Base-by-base conservation (phyloP, 106 monocot species). In the Chionographis japonica region DNA sequence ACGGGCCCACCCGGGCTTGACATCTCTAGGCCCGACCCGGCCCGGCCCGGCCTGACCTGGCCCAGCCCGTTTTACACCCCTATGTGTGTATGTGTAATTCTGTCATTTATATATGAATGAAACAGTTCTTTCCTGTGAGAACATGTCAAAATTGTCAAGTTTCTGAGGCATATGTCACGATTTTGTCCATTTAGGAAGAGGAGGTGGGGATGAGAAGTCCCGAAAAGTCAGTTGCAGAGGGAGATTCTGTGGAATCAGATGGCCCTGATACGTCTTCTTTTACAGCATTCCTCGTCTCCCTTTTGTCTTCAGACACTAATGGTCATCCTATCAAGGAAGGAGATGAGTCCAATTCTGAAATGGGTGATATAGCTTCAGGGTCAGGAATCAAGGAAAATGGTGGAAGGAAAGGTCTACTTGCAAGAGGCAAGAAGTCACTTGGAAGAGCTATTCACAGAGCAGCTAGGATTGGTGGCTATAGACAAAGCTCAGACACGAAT, bases 201-300 rank as follows among this genome's bases (percentile, higher is more conserved):
- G 82, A 81, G 16, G 19, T 66, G 19, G 83, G 54, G 11, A 67
- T 69, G 58, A 68, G 2, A 68, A 70, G 20, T 71, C 16, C 72
- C 50, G 87, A 87, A 58, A 70, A 66, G 4, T 75, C 67, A 51
- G 72, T 60, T 62, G 20, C 55, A 65, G 81, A 82, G 14, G 59
- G 61, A 53, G 76, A 78, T 58, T 74, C 74, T 68, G 77, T 36
- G 37, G 50, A 16, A 60, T 63, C 80, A 50, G 82, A 83, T 68
- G 93, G 87, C 12, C 98, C 93, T 56, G 93, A 93, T 69, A 99
- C 93, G 52, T 93, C 98, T 42, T 99, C 98, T 51, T 93, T 99
- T 71, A 79, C 82, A 54, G 98, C 98, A 59, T 99, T 98, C 69
- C 72, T 99, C 14, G 67, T 78, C 20, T 93, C 93, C 13, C 70